A percentile compares a stretch with the other conserved stretches of the same genome.
Evolutionary conservation across 2,329 filamentous ascomycete genomes (phyloP).

Genomic region (Didymosphaeria variabile): DNA sequence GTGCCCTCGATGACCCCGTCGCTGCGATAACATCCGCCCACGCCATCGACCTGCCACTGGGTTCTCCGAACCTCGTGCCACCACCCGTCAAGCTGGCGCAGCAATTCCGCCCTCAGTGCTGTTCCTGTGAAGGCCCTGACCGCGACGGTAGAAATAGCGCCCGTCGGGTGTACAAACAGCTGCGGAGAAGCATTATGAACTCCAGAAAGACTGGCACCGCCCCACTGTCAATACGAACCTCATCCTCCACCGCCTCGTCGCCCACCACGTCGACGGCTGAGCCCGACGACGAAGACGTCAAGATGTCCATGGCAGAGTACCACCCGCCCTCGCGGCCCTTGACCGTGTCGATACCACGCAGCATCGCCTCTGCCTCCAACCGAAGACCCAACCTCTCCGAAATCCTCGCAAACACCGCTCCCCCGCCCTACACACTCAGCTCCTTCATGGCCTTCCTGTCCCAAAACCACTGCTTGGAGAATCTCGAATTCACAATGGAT

Average conservation of each 20-base stretch:
- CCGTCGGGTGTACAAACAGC: conserved; percentile 47
- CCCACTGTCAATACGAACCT: conserved; percentile 43
- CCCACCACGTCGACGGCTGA: conserved; percentile 42
- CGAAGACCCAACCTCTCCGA: conserved; percentile 80
- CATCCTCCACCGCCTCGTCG: conserved; percentile 45
- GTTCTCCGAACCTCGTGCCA: conserved; percentile 48
- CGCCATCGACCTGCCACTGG: conserved; percentile 36
- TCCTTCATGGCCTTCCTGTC: conserved; percentile 98
- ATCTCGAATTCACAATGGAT: conserved; percentile 95
- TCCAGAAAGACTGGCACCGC: conserved; percentile 39
- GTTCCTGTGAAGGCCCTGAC: conserved; percentile 46
- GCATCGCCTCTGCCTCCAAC: conserved; percentile 61
- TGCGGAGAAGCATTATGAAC: conserved; percentile 51
- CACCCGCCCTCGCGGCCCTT: conserved; percentile 54
- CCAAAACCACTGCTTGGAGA: conserved; percentile 96
- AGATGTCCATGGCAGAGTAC: conserved; percentile 59
- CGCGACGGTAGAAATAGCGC: conserved; percentile 44
- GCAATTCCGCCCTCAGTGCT: conserved; percentile 41
- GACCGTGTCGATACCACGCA: conserved; percentile 60
- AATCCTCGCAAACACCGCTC: conserved; percentile 85
- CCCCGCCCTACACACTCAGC: conserved; percentile 86
- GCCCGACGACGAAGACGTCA: conserved; percentile 57
- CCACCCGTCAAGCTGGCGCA: conserved; percentile 50
- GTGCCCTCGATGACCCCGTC: conserved; percentile 41
- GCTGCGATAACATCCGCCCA: conserved; percentile 31